Base-by-base conservation (phyloP, 768 basidiomycete genomes). In the Hygrocybe coccinea region DNA sequence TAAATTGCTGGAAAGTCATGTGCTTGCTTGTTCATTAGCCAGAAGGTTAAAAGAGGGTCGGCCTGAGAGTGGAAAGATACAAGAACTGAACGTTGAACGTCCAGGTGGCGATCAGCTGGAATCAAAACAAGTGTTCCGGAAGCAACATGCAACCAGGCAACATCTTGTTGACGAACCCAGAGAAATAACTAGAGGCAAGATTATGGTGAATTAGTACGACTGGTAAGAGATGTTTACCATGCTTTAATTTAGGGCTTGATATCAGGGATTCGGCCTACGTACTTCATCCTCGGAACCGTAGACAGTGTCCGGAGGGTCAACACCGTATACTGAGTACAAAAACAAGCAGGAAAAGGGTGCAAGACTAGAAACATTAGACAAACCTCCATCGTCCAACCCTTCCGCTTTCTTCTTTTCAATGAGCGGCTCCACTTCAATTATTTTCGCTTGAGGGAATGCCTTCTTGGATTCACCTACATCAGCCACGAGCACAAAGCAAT, bases 41-140 rank as follows among this genome's bases (percentile, higher is more conserved):
- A 91, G 90, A 11, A 95, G 73, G 71, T 94, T 94, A 74, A 91
- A n/a, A n/a, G n/a, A n/a, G n/a, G 73, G 67, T 97, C 93, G 2
- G 89, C 93, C 67, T 87, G 76, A 45, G 14, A 15, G 22, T 12
- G 11, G 44, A 10, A 41, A n/a, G n/a, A n/a, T n/a, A n/a, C n/a
- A n/a, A n/a, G n/a, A n/a, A n/a, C n/a, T n/a, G n/a, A n/a, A n/a
- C n/a, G n/a, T n/a, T n/a, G n/a, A n/a, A n/a, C n/a, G n/a, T n/a
- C n/a, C n/a, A n/a, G n/a, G n/a, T n/a, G n/a, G n/a, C n/a, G n/a
- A n/a, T n/a, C n/a, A n/a, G n/a, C n/a, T n/a, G n/a, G n/a, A n/a
- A n/a, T n/a, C n/a, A n/a, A n/a, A n/a, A n/a, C n/a, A n/a, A n/a
- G n/a, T n/a, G n/a, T n/a, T n/a, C n/a, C n/a, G n/a, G n/a, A n/a